Evolutionary conservation across 345 rosid genomes (phyloP).

Genomic region (Excoecaria cochinchinensis): DNA sequence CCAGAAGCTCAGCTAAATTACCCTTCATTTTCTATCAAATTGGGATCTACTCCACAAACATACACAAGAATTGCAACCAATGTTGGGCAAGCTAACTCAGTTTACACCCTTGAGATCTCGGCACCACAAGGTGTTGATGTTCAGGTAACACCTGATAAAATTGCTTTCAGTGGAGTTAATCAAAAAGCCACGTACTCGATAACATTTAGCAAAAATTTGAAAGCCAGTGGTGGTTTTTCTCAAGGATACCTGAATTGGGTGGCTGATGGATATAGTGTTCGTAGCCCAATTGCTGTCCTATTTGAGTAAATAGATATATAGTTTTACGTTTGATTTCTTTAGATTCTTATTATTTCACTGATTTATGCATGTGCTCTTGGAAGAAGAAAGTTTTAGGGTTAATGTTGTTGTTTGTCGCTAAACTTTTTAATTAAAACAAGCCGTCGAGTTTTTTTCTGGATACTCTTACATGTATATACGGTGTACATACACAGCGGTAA

Average conservation of each 20-base stretch:
- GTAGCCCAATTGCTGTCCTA: constrained; percentile 10
- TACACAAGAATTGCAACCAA: constrained; percentile 16
- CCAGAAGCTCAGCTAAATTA: neutral
- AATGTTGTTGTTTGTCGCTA: too few relatives aligned
- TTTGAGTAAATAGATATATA: neutral
- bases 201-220: constrained; percentile 7
- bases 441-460: too few relatives aligned
- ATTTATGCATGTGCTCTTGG: too few relatives aligned
- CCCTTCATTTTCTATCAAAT: constrained; percentile 14
- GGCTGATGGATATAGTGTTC: constrained; percentile 6
- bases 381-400: too few relatives aligned
- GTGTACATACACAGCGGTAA: too few relatives aligned
- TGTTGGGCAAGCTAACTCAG: constrained; percentile 6
- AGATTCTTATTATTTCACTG: too few relatives aligned
- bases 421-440: too few relatives aligned
- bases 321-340: too few relatives aligned
- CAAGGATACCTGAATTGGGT: constrained; percentile 23
- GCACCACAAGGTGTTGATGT: constrained; percentile 15
- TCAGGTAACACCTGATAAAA: constrained; percentile 2
- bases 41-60: constrained; percentile 14
- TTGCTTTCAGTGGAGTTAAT: neutral
- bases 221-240: neutral
- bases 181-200: constrained; percentile 17
- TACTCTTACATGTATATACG: too few relatives aligned
- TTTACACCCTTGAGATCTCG: neutral